phyloP scores from a whole-genome alignment of 257 asterid species.

The Echites panduratus region DNA sequence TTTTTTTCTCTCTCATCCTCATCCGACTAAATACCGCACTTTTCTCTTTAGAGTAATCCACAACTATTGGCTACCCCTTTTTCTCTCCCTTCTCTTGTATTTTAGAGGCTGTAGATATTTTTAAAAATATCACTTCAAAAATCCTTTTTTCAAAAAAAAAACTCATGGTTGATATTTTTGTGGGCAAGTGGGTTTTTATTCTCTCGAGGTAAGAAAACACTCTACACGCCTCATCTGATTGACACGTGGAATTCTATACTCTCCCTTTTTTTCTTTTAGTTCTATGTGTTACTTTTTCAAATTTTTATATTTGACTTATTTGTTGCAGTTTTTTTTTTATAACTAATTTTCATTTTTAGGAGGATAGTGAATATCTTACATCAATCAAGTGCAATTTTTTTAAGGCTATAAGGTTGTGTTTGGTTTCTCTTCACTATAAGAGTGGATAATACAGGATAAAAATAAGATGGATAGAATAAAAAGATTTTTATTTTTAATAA shows the following conservation, averaged over 20 bases:
- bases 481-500: no score
- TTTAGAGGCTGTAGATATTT: conserved; percentile 34
- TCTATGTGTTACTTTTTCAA: not conserved
- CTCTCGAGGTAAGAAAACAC: not conserved
- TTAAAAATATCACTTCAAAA: conserved; percentile 14
- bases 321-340: no score
- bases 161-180: conserved; percentile 13
- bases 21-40: conserved; percentile 17
- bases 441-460: no score
- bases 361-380: no score
- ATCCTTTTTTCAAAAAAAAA: not conserved
- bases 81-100: conserved; percentile 4
- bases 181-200: not conserved
- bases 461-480: no score
- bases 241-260: not conserved
- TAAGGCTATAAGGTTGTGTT: no score
- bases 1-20: conserved; percentile 22
- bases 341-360: not conserved
- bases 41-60: conserved; percentile 23
- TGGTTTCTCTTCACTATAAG: no score
- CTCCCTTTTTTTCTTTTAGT: not conserved
- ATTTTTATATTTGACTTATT: not conserved
- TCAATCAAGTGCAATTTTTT: no score
- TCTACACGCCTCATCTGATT: not conserved
- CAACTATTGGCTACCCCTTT: conserved; percentile 16